Evolutionary conservation across 805 yeast species (phyloP).

Genomic region (Candida morakotiae): DNA sequence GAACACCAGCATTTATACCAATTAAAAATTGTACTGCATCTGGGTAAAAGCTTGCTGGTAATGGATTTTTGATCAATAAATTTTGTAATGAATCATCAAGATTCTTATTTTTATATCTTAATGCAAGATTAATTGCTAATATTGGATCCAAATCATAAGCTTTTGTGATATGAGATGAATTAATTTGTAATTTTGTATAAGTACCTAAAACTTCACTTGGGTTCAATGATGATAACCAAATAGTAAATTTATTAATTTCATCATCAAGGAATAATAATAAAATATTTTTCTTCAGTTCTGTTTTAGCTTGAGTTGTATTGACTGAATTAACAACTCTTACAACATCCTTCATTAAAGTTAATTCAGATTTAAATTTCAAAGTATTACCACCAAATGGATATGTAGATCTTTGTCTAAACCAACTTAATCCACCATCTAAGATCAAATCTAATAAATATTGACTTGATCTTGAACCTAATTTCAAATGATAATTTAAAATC

Average conservation of each 20-base stretch:
- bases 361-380: conserved; percentile 67
- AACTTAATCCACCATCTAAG: conserved; percentile 64
- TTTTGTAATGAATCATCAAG: conserved; percentile 36
- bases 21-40: conserved; percentile 55
- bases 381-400: conserved; percentile 87
- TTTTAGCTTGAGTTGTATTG: conserved; percentile 13
- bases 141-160: conserved; percentile 69
- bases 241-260: conserved; percentile 66
- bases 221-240: conserved; percentile 71
- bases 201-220: conserved; percentile 34
- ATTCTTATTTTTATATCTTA: conserved; percentile 48
- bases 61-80: conserved; percentile 53
- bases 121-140: conserved; percentile 67
- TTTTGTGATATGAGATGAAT: conserved; percentile 40
- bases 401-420: conserved; percentile 64
- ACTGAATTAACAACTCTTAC: conserved; percentile 28
- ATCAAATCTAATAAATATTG: conserved; percentile 46
- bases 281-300: conserved; percentile 50
- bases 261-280: conserved; percentile 64
- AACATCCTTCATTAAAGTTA: conserved; percentile 52
- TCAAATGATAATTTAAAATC: conserved; percentile 52
- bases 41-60: conserved; percentile 51
- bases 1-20: conserved; percentile 35
- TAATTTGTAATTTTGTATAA: conserved; percentile 27
- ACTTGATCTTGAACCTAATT: conserved; percentile 45